Evolutionary conservation across 2,329 filamentous ascomycete species (phyloP).

Genomic region (Metarhizium brunneum): DNA sequence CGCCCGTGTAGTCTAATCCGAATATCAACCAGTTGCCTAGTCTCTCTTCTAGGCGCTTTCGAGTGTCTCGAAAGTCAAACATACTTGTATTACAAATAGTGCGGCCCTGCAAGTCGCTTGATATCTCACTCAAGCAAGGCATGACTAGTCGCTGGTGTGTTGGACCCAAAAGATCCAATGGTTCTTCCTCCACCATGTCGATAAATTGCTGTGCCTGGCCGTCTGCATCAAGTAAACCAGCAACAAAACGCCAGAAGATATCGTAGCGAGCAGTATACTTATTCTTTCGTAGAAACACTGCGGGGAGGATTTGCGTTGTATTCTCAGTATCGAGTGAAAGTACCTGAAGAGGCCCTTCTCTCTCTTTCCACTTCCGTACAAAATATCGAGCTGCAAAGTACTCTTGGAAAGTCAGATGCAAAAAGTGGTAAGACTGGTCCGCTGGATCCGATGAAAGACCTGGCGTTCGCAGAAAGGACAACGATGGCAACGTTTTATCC

Average conservation of each 20-base stretch:
- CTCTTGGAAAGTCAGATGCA: constrained; percentile 34
- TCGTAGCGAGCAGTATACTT: constrained; percentile 31
- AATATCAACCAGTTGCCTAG: too few relatives aligned
- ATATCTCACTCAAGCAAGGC: neutral
- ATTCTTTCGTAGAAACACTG: constrained; percentile 20
- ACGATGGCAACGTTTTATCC: neutral
- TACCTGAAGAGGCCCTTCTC: too few relatives aligned
- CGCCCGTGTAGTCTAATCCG: rapidly evolving
- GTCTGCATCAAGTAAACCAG: constrained; percentile 23
- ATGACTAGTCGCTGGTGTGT: neutral
- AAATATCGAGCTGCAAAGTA: constrained; percentile 32
- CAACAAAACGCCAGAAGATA: constrained; percentile 32
- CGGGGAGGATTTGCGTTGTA: constrained; percentile 10
- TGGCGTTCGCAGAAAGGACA: constrained; percentile 29
- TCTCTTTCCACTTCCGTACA: constrained; percentile 19
- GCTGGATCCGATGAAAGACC: constrained; percentile 10
- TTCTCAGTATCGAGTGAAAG: neutral
- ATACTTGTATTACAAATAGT: too few relatives aligned
- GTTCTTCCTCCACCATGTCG: neutral
- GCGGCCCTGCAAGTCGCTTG: too few relatives aligned
- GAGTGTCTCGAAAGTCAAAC: too few relatives aligned
- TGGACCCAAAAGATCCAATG: neutral
- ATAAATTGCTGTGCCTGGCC: neutral
- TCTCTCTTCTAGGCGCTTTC: too few relatives aligned
- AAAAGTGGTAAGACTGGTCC: constrained; percentile 25